Percentiles rank a stretch among this genome's conserved stretches.
phyloP scores from a whole-genome alignment of 805 yeast species.

The Isabelozyma heimii region DNA sequence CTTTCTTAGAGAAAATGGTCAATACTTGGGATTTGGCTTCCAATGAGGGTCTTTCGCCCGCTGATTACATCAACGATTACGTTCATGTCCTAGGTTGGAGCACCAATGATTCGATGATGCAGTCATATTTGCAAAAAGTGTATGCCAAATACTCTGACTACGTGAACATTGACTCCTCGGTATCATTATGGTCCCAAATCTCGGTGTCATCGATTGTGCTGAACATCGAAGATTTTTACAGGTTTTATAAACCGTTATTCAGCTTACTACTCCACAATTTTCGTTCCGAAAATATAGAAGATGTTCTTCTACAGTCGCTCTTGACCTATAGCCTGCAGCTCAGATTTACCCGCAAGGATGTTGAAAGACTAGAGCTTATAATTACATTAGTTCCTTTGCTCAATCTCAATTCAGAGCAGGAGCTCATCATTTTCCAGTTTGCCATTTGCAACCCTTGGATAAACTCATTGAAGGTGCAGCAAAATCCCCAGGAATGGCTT shows the following conservation, averaged over 20 bases:
- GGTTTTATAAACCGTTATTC: not conserved
- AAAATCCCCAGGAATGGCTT: not conserved
- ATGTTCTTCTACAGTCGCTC: not conserved
- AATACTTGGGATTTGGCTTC: not conserved
- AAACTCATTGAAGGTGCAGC: constrained; percentile 8
- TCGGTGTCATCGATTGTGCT: not conserved
- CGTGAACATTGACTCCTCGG: constrained; percentile 5
- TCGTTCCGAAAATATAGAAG: not conserved
- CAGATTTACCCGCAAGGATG: not conserved
- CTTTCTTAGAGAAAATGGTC: not conserved
- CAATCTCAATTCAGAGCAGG: not conserved
- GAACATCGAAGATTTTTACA: not conserved
- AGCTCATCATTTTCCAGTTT: constrained; percentile 20
- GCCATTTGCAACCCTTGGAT: constrained; percentile 40
- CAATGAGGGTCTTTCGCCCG: not conserved
- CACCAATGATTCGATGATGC: not conserved
- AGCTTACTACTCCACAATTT: not conserved
- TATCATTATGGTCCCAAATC: constrained; percentile 10
- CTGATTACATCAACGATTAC: not conserved
- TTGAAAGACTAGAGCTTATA: not conserved
- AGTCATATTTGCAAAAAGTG: not conserved
- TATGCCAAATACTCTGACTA: constrained; percentile 8
- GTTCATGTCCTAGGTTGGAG: not conserved
- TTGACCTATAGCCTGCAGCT: not conserved
- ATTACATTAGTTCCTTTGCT: not conserved